These are phyloP conservation scores for Strigomonas culicis DNA, from an alignment of 208 protist genomes.

Conservation along the genomic window DNA sequence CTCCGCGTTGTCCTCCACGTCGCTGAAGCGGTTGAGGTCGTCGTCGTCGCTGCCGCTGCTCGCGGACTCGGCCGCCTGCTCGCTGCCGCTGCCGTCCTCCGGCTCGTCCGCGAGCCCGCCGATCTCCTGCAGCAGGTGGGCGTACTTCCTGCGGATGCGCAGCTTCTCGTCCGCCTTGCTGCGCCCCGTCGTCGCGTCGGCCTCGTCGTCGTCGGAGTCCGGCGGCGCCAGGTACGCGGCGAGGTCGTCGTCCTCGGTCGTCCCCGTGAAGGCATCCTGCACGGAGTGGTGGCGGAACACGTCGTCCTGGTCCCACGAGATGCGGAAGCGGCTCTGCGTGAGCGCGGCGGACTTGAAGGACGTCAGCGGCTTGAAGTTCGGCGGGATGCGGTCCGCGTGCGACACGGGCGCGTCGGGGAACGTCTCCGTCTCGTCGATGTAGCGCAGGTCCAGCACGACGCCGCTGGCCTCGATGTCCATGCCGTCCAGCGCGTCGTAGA, in stretches of 20 bases:
- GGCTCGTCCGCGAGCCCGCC: conserved; percentile 59
- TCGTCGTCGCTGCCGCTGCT: conserved; percentile 67
- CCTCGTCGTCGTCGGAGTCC: conserved; percentile 73
- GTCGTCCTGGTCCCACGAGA: conserved; percentile 93
- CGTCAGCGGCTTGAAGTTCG: conserved; percentile 76
- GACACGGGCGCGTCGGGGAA: conserved; percentile 69
- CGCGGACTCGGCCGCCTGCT: conserved; percentile 7
- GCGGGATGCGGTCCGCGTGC: conserved; percentile 56
- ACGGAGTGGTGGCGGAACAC: conserved; percentile 76
- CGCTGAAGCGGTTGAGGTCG: conserved; percentile 78
- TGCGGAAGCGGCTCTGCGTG: conserved; percentile 85
- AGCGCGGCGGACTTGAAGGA: conserved; percentile 83
- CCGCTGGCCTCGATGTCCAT: conserved; percentile 95
- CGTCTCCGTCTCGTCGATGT: conserved; percentile 93
- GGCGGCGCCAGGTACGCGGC: conserved; percentile 85
- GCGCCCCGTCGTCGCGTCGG: conserved; percentile 8
- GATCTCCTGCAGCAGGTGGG: conserved; percentile 76
- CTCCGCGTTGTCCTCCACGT: conserved; percentile 43
- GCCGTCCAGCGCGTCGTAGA: conserved; percentile 95
- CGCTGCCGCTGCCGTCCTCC: conserved; percentile 14
- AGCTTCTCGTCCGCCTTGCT: conserved; percentile 36
- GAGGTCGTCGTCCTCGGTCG: conserved; percentile 84
- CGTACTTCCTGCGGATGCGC: conserved; percentile 78
- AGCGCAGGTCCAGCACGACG: conserved; percentile 95
- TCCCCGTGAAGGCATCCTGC: conserved; percentile 83